Conservation (phyloP, 2,329 filamentous ascomycete genomes). For the Ustulina deusta region DNA sequence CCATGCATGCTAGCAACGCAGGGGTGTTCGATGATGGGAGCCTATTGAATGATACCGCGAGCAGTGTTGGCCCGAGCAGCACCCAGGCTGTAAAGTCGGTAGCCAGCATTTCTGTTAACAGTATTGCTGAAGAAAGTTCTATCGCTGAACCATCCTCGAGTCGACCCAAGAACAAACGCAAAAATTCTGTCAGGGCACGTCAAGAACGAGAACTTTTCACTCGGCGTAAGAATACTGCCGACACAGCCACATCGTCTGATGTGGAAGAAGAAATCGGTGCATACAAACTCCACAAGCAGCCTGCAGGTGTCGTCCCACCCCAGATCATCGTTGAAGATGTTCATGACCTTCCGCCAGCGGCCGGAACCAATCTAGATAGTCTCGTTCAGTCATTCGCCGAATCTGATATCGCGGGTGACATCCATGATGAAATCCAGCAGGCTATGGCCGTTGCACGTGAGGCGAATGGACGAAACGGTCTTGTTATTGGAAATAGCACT, state of each 20-base stretch:
- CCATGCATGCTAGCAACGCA: conserved; percentile 87
- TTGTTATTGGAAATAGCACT: conserved; percentile 62
- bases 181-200: conserved; percentile 83
- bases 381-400: conserved; percentile 80
- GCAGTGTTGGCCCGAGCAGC: conserved; percentile 81
- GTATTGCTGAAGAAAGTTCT: conserved; percentile 75
- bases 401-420: conserved; percentile 80
- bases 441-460: conserved; percentile 73
- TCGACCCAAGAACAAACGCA: conserved; percentile 76
- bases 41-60: conserved; percentile 67
- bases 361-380: conserved; percentile 83
- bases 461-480: conserved; percentile 74
- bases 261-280: conserved; percentile 64
- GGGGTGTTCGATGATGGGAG: conserved; percentile 70
- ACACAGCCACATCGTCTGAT: conserved; percentile 73
- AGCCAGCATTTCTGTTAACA: conserved; percentile 82
- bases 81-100: conserved; percentile 91
- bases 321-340: conserved; percentile 76
- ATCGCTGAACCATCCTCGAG: conserved; percentile 68
- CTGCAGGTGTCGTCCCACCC: conserved; percentile 59
- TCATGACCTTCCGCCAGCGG: conserved; percentile 70
- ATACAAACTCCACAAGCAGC: conserved; percentile 64
- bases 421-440: conserved; percentile 81
- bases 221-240: conserved; percentile 74
- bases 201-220: conserved; percentile 94